These are phyloP conservation scores for Murraya koenigii DNA, from an alignment of 345 rosid species.

Conservation along the genomic window DNA sequence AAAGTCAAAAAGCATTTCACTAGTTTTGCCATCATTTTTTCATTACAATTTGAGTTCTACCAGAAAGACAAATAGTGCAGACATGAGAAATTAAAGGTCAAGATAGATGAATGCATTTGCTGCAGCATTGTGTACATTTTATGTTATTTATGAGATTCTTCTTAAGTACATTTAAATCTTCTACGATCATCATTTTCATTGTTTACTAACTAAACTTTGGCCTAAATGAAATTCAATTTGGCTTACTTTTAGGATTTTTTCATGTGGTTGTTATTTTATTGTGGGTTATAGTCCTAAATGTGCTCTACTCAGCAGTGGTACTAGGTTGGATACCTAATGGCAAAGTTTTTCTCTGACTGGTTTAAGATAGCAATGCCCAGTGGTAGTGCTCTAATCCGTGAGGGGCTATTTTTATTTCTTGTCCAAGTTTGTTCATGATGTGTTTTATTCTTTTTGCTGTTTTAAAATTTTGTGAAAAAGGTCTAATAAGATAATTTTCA, in stretches of 20 bases:
- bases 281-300: neutral
- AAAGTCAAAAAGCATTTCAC: neutral
- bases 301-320: neutral
- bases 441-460: neutral
- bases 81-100: neutral
- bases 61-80: neutral
- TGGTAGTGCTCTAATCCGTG: neutral
- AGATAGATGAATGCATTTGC: neutral
- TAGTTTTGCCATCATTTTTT: neutral
- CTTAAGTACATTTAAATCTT: neutral
- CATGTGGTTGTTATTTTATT: neutral
- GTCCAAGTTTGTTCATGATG: neutral
- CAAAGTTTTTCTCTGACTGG: neutral
- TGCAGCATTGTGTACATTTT: neutral
- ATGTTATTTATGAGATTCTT: neutral
- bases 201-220: neutral
- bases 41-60: neutral
- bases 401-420: neutral
- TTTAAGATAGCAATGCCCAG: neutral
- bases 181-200: neutral
- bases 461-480: neutral
- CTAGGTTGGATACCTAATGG: neutral
- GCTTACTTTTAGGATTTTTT: neutral
- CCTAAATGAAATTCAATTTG: neutral
- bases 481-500: conserved; percentile 28